Base-by-base conservation (phyloP, 768 basidiomycete species). In the Sistotremastrum niveocremeum region DNA sequence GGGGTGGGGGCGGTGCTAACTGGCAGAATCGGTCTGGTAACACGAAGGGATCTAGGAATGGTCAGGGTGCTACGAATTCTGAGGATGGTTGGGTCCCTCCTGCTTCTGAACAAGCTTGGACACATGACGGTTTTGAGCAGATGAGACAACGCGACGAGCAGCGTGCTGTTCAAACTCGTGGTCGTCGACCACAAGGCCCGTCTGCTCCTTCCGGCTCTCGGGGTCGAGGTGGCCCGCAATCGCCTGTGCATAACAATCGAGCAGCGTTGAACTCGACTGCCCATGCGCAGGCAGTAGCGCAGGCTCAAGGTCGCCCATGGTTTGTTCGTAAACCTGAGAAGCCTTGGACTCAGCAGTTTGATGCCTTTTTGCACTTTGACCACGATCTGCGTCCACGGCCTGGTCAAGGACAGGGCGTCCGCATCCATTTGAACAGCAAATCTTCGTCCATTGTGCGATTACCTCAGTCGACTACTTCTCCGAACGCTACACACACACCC, bases 51-150 rank as follows among this genome's bases (percentile, higher is more conserved):
- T 20, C 20, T 20, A 33, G 41, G 9, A 31, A 8, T 9, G 51
- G 9, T 11, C 51, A 40, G 33, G 45, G 35, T 35, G 47, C 48
- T 7, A 34, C 46, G 10, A 49, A 51, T 32, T 47, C 51, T 29
- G 41, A 49, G n/a, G 57, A 54, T 7, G 52, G 44, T 2, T 50
- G 32, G 3, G 40, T 49, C 8, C 49, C 52, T 4, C 58, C 50
- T 28, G 41, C 44, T 2, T 52, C 62, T 12, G 42, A 51, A 11
- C 54, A 56, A 39, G 60, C 74, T 3, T 90, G 88, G 88, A 79
- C 73, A 0, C 88, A 91, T 57, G 86, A 88, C 57, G 86, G 87
- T 2, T 93, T 81, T 51, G 86, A 89, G 60, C 85, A 93, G 65
- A 75, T 89, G 75, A 85, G 77, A 62, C 70, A 70, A 45, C 73